A percentile compares a stretch with the other conserved stretches of the same genome.
These are phyloP conservation scores for Yamadazyma paraphyllophila DNA, from an alignment of 805 yeast species.

Conservation along the genomic window DNA sequence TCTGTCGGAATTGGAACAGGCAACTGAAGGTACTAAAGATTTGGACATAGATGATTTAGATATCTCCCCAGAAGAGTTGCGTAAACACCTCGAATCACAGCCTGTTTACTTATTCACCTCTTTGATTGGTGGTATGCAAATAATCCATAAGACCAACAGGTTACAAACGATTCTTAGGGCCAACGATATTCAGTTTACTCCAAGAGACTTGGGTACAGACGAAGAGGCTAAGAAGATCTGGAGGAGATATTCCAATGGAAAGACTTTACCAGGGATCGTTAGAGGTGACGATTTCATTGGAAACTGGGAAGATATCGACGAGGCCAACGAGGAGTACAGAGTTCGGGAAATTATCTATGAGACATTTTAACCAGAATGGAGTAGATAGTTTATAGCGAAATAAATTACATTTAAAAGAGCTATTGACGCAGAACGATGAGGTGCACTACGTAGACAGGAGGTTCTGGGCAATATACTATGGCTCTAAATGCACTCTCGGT, in stretches of 20 bases:
- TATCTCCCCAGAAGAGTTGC: slow-evolving; percentile 41
- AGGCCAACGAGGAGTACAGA: slow-evolving; percentile 77
- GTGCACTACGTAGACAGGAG: no score
- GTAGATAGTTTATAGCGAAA: no score
- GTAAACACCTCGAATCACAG: slow-evolving; percentile 41
- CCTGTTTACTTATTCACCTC: slow-evolving; percentile 83
- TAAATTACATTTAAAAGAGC: no score
- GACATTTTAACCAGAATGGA: slow-evolving; percentile 39
- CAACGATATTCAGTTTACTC: slow-evolving; percentile 62
- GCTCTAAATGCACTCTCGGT: no score
- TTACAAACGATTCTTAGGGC: slow-evolving; percentile 73
- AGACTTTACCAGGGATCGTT: slow-evolving; percentile 79
- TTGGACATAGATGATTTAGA: slow-evolving; percentile 23
- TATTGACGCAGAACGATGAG: no score
- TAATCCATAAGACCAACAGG: slow-evolving; percentile 74
- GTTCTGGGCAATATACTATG: no score
- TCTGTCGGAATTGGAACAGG: no score
- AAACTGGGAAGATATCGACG: slow-evolving; percentile 81
- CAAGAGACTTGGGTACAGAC: slow-evolving; percentile 83
- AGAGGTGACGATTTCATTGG: slow-evolving; percentile 82
- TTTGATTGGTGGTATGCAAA: slow-evolving; percentile 81
- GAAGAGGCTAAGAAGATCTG: slow-evolving; percentile 81
- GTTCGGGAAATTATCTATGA: slow-evolving; percentile 65
- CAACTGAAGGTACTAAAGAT: slow-evolving; percentile 8
- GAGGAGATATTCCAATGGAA: slow-evolving; percentile 72